phyloP scores from a whole-genome alignment of 176 grass and related monocot genomes.

The Stipa capillata region DNA sequence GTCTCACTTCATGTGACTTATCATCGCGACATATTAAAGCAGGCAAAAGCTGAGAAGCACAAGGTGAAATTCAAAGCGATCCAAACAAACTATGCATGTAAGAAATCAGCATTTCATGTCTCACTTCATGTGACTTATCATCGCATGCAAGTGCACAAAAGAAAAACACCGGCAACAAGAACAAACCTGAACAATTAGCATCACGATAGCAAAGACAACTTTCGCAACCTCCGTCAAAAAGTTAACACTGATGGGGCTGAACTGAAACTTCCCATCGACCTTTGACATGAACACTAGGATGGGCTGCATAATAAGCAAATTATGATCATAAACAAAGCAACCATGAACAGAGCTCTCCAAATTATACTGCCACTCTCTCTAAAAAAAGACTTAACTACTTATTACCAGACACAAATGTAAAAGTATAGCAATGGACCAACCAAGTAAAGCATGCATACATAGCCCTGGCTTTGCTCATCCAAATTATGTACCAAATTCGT shows the following conservation, averaged over 20 bases:
- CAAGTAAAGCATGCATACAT: not conserved
- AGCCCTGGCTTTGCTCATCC: not conserved
- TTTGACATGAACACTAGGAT: conserved; percentile 98
- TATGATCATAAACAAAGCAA: not conserved
- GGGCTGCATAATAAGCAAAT: conserved; percentile 50
- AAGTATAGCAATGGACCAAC: not conserved
- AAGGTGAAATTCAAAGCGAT: not conserved
- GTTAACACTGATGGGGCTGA: conserved; percentile 95
- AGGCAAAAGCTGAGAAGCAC: not conserved
- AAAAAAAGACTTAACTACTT: too few species aligned
- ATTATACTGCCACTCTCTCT: not conserved
- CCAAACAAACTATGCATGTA: not conserved
- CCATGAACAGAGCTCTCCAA: not conserved
- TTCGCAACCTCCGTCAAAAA: conserved; percentile 88
- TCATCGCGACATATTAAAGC: not conserved
- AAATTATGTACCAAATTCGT: not conserved
- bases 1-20: not conserved
- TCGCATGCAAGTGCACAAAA: not conserved
- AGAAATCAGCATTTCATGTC: not conserved
- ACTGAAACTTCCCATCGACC: conserved; percentile 90
- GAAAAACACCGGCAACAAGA: not conserved
- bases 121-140: not conserved
- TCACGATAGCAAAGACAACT: conserved; percentile 81
- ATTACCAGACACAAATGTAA: not conserved
- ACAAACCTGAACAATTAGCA: conserved; percentile 87